Conservation (phyloP, 805 yeast species). For the Metschnikowia aberdeeniae region DNA sequence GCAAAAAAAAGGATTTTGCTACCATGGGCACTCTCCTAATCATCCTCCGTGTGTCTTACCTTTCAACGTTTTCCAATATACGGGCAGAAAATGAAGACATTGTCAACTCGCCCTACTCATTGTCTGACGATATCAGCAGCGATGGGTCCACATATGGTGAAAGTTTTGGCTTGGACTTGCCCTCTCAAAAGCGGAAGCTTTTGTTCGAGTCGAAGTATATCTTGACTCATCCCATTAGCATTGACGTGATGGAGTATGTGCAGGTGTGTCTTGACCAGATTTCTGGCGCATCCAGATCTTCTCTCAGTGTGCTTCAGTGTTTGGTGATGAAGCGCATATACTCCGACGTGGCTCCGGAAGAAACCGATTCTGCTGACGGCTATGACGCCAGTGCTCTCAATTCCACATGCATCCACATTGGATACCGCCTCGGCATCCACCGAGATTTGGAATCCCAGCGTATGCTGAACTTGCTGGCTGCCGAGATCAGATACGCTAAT, state of each 20-base stretch:
- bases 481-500: neutral
- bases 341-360: constrained; percentile 14
- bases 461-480: neutral
- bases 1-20: constrained; percentile 43
- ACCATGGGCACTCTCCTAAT: constrained; percentile 50
- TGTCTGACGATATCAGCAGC: neutral
- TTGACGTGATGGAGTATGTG: constrained; percentile 29
- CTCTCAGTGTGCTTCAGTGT: constrained; percentile 15
- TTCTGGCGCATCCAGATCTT: constrained; percentile 15
- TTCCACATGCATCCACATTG: constrained; percentile 29
- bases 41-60: constrained; percentile 52
- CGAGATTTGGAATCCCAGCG: constrained; percentile 15
- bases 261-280: constrained; percentile 35
- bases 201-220: constrained; percentile 22
- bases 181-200: neutral
- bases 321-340: constrained; percentile 14
- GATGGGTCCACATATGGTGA: neutral
- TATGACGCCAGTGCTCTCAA: constrained; percentile 14
- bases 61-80: constrained; percentile 34
- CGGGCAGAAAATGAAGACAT: constrained; percentile 12
- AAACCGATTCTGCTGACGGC: constrained; percentile 17
- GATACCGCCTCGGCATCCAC: constrained; percentile 21
- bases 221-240: constrained; percentile 27
- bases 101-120: constrained; percentile 3
- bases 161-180: neutral